phyloP scores from a whole-genome alignment of 768 basidiomycete species.

The Lyophyllum decastes region DNA sequence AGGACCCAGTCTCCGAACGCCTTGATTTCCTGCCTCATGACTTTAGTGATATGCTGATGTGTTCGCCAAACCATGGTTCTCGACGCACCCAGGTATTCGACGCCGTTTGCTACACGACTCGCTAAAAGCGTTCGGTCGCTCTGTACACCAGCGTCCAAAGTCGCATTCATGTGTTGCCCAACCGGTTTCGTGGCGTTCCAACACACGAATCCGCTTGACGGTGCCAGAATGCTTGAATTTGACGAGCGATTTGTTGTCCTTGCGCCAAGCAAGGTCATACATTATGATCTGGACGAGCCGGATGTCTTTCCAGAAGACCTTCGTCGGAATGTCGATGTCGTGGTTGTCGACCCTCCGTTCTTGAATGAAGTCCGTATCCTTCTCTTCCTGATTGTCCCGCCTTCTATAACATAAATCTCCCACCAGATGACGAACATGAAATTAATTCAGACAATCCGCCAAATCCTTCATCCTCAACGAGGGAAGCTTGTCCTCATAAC shows the following conservation, averaged over 20 bases:
- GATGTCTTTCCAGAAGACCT: conserved; percentile 36
- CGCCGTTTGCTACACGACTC: conserved; percentile 38
- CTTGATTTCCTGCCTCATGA: conserved; percentile 12
- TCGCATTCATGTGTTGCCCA: conserved; percentile 48
- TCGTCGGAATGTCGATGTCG: conserved; percentile 35
- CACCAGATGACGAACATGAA: conserved; percentile 40
- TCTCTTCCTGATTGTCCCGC: neutral
- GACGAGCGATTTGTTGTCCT: conserved; percentile 44
- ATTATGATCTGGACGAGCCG: conserved; percentile 46
- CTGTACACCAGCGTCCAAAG: conserved; percentile 30
- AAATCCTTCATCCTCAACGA: conserved; percentile 37
- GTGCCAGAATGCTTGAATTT: conserved; percentile 39
- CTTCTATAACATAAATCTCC: neutral
- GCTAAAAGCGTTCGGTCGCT: conserved; percentile 33
- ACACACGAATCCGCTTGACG: conserved; percentile 32
- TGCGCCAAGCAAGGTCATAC: conserved; percentile 38
- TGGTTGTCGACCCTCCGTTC: conserved; percentile 46
- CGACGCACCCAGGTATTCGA: conserved; percentile 38
- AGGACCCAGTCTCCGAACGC: conserved; percentile 14
- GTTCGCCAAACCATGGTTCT: neutral
- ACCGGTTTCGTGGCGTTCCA: conserved; percentile 51
- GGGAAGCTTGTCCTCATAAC: conserved; percentile 42
- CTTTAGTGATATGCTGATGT: neutral
- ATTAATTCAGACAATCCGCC: conserved; percentile 36
- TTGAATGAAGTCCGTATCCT: conserved; percentile 40